phyloP scores from a whole-genome alignment of 1,284 basidiomycete genomes.

The Sporisorium reilianum region DNA sequence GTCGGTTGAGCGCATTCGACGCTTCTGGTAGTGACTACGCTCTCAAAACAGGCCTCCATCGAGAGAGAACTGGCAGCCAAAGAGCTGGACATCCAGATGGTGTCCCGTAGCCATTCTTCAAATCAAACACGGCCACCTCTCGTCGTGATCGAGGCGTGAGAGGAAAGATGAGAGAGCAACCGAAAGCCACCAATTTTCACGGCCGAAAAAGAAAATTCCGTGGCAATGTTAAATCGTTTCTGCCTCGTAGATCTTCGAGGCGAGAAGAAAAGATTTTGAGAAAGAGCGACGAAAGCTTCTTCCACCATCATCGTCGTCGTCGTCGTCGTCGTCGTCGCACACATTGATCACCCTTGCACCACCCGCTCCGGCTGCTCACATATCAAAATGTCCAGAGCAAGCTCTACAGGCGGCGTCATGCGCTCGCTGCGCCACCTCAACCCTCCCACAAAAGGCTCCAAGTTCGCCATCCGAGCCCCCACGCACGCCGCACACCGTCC shows the following conservation, averaged over 20 bases:
- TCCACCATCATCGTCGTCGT: not conserved
- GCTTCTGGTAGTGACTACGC: not conserved
- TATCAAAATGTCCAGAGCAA: conserved; percentile 26
- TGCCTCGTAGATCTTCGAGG: not conserved
- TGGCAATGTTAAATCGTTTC: not conserved
- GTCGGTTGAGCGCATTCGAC: not conserved
- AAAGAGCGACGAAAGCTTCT: not conserved
- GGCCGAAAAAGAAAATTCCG: not conserved
- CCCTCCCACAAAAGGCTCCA: conserved; percentile 60
- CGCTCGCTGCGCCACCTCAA: conserved; percentile 68
- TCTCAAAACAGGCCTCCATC: not conserved
- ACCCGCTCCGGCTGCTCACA: not conserved
- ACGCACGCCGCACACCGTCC: conserved; percentile 64
- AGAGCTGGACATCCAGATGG: not conserved
- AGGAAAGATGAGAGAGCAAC: not conserved
- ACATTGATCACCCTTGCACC: not conserved
- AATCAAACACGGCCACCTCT: not conserved
- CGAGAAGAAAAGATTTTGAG: conserved; percentile 31
- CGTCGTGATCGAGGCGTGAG: not conserved
- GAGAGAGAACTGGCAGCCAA: not conserved
- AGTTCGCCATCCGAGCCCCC: conserved; percentile 64
- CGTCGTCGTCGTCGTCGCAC: conserved; percentile 2
- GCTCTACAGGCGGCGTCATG: conserved; percentile 57
- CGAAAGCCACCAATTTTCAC: not conserved
- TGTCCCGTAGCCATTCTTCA: not conserved